These are phyloP conservation scores for Boletus subcaerulescens DNA, from an alignment of 768 basidiomycete genomes.

Conservation along the genomic window DNA sequence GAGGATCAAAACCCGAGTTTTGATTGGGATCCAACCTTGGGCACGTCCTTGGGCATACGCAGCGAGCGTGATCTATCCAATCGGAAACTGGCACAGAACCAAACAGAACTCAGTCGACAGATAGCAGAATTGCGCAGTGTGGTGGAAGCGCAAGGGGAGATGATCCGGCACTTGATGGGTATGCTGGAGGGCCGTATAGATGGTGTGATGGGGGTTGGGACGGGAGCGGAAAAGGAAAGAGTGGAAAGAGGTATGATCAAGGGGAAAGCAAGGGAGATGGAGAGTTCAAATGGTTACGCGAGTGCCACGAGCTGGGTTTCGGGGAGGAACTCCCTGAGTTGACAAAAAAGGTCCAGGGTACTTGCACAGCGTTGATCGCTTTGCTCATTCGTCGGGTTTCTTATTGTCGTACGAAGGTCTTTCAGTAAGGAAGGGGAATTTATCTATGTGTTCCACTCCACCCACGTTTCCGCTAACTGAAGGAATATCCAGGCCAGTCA, in stretches of 20 bases:
- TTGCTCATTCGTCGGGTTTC: no score
- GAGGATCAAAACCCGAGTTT: neutral
- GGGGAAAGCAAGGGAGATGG: constrained; percentile 16
- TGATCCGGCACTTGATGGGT: constrained; percentile 37
- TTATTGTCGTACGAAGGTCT: no score
- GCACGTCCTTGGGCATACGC: constrained; percentile 3
- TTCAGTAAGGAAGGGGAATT: no score
- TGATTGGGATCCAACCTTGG: constrained; percentile 1
- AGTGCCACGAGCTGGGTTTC: constrained; percentile 1
- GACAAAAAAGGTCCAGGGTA: neutral
- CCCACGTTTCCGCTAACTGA: no score
- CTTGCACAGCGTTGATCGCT: no score
- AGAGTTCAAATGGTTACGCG: neutral
- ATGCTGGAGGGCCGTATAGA: constrained; percentile 10
- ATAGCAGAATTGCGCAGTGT: constrained; percentile 53
- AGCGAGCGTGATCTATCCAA: constrained; percentile 47
- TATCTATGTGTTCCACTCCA: no score
- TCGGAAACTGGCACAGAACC: constrained; percentile 61
- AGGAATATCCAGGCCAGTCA: no score
- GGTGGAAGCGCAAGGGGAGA: constrained; percentile 57
- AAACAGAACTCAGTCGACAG: constrained; percentile 62
- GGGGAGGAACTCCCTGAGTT: constrained; percentile 15
- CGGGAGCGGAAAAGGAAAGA: neutral
- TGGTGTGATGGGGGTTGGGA: neutral
- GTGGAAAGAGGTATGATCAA: neutral